Evolutionary conservation across 345 rosid species (phyloP), one percentile per base, ranked within the genome.

Genomic region (Cardamine resedifolia): DNA sequence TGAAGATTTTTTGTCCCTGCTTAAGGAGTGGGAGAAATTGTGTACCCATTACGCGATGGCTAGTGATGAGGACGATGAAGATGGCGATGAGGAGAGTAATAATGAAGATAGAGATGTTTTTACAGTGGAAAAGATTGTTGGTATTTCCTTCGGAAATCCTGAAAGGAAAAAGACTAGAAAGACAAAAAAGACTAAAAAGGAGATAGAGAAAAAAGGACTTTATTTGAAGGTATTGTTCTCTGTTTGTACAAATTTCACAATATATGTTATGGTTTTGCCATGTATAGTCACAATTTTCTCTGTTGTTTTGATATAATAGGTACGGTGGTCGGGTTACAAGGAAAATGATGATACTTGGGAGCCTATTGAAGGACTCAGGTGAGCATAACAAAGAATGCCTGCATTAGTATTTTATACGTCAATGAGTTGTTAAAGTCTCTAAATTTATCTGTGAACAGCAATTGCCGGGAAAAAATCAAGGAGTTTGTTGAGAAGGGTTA

Each of bases 281-380:
- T 14, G 31, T 10, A 34, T 56, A 10, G 33, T 45, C 41, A 30
- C 34, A 55, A 16, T 34, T 12, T 24, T 55, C 14, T 24, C 10
- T 55, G 53, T 5, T 57, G 14, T 26, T 67, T 47, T 52, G 53
- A 27, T 19, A n/a, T 69, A 59, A 18, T 61, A 91, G 97, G 90
- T 89, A 9, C 78, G 80, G 4, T 87, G 96, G 97, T 77, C 76
- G 74, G 82, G 80, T 18, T 92, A 86, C 58, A 85, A 82, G 43
- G 1, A 3, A 0, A 0, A 38, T 38, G 43, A 83, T 52, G 89
- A 90, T 57, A 61, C 89, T 0, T 90, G 92, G 96, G 98, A 90
- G 48, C 92, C 95, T 7, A 53, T 81, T 4, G 77, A 78, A 2
- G 88, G 90, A 2, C 75, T 90, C 19, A 56, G 86, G 96, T 90